A percentile compares a stretch with the other conserved stretches of the same genome.
phyloP scores from a whole-genome alignment of 1,284 basidiomycete genomes.

The Cryptococcus amylolentus region DNA sequence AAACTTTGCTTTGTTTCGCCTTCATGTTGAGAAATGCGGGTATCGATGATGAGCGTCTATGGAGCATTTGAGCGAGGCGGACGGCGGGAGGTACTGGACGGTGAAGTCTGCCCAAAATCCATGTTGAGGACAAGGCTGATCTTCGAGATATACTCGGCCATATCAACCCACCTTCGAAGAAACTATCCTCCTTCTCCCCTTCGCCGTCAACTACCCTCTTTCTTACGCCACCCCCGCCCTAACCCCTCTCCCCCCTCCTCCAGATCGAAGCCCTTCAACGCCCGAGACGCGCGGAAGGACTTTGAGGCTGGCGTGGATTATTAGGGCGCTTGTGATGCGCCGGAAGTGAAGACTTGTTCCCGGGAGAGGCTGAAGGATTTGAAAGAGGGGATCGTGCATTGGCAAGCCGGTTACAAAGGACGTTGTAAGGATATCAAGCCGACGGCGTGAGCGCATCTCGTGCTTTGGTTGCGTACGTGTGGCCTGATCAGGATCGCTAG shows the following conservation, averaged over 20 bases:
- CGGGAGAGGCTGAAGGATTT: constrained; percentile 42
- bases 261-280: constrained; percentile 71
- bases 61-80: constrained; percentile 81
- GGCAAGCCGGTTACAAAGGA: constrained; percentile 47
- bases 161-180: constrained; percentile 85
- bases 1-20: constrained; percentile 83
- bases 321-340: constrained; percentile 48
- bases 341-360: constrained; percentile 46
- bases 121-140: not conserved
- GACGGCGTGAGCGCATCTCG: constrained; percentile 29
- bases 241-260: constrained; percentile 57
- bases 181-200: constrained; percentile 70
- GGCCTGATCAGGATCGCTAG: constrained; percentile 14
- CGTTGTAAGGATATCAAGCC: constrained; percentile 49
- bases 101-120: constrained; percentile 32
- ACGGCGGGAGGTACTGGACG: constrained; percentile 76
- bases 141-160: constrained; percentile 78
- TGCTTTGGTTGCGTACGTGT: not conserved
- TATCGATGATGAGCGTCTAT: constrained; percentile 83
- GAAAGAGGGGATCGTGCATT: constrained; percentile 42
- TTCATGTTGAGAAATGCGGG: constrained; percentile 86
- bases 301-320: constrained; percentile 67
- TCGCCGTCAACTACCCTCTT: constrained; percentile 90
- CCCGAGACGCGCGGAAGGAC: constrained; percentile 71
- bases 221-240: constrained; percentile 71